These are phyloP conservation scores for Exobasidium rhododendri DNA, from an alignment of 1,284 basidiomycete species.

Conservation along the genomic window DNA sequence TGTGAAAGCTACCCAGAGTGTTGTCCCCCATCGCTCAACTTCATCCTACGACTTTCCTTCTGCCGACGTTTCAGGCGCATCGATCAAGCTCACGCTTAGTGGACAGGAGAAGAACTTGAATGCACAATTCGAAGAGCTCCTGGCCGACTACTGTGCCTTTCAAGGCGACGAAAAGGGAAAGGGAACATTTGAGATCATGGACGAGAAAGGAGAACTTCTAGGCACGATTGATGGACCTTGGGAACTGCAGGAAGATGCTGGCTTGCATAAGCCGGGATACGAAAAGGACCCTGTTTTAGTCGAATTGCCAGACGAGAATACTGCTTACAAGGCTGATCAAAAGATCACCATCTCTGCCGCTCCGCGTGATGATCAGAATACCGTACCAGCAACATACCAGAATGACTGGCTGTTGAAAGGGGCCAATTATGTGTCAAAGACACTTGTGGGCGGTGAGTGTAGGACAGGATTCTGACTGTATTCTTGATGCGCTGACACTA, in stretches of 20 bases:
- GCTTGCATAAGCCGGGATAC: slow-evolving; percentile 28
- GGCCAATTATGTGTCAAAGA: slow-evolving; percentile 44
- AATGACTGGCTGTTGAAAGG: slow-evolving; percentile 36
- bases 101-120: slow-evolving; percentile 14
- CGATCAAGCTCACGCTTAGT: slow-evolving; percentile 28
- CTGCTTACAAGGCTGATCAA: not conserved
- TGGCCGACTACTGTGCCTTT: slow-evolving; percentile 38
- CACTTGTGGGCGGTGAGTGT: slow-evolving; percentile 39
- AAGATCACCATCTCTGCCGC: not conserved
- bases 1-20: slow-evolving; percentile 27
- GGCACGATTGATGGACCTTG: slow-evolving; percentile 31
- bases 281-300: slow-evolving; percentile 42
- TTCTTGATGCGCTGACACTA: not conserved
- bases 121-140: slow-evolving; percentile 30
- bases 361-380: slow-evolving; percentile 3
- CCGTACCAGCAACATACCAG: slow-evolving; percentile 21
- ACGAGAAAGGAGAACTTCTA: slow-evolving; percentile 36
- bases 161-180: slow-evolving; percentile 26
- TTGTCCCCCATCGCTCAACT: slow-evolving; percentile 23
- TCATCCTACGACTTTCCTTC: slow-evolving; percentile 32
- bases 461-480: slow-evolving; percentile 28
- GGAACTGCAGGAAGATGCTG: slow-evolving; percentile 25
- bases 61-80: slow-evolving; percentile 31
- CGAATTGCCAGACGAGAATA: slow-evolving; percentile 22
- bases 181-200: slow-evolving; percentile 37